Evolutionary conservation across 176 grass and related monocot genomes (phyloP).

Genomic region (Eragrostis nindensis): DNA sequence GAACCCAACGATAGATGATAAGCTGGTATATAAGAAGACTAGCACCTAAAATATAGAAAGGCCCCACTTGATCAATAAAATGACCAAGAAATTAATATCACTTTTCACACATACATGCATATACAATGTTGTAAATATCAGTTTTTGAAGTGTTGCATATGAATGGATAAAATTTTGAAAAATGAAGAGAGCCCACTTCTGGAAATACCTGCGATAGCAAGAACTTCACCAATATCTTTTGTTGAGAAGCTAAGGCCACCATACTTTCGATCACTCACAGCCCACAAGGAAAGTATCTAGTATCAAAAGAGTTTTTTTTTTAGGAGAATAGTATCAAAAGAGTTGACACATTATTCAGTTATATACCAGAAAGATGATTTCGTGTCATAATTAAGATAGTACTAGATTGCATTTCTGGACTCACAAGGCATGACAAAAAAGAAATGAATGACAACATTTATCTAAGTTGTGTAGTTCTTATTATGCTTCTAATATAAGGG

Average conservation of each 20-base stretch:
- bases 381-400: background rate
- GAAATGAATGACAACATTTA: background rate
- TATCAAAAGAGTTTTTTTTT: slow-evolving; percentile 25
- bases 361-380: background rate
- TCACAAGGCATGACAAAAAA: background rate
- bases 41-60: slow-evolving; percentile 42
- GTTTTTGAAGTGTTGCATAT: slow-evolving; percentile 26
- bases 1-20: slow-evolving; percentile 58
- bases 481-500: background rate
- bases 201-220: slow-evolving; percentile 68
- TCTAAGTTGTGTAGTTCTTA: background rate
- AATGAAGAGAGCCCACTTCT: background rate
- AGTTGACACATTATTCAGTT: too few relatives aligned
- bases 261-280: slow-evolving; percentile 62
- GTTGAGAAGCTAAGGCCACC: slow-evolving; percentile 75
- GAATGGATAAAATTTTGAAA: slow-evolving; percentile 23
- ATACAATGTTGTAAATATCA: slow-evolving; percentile 7
- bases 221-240: slow-evolving; percentile 62
- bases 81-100: slow-evolving; percentile 1
- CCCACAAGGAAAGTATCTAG: slow-evolving; percentile 81
- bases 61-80: background rate
- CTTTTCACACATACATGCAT: background rate
- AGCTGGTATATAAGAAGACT: slow-evolving; percentile 70
- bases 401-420: background rate
- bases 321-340: too few relatives aligned